Evolutionary conservation across 2,329 filamentous ascomycete genomes (phyloP).

Genomic region (Colletotrichum sp.): DNA sequence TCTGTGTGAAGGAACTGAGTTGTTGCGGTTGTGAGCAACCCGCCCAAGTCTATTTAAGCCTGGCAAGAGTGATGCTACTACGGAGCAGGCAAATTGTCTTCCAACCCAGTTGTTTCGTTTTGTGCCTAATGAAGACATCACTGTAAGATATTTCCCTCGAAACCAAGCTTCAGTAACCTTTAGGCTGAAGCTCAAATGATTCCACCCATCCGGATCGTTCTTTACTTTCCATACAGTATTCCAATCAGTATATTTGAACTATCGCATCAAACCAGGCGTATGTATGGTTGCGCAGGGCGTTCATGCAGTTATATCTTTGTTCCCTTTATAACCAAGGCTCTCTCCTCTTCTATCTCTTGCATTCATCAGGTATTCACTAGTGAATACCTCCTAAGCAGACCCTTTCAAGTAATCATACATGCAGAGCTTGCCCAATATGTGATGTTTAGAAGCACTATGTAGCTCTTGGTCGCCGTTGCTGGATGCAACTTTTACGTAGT

Average conservation of each 20-base stretch:
- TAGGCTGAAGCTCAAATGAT: background rate
- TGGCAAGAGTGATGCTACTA: background rate
- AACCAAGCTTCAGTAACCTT: background rate
- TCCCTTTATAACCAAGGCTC: rapidly evolving
- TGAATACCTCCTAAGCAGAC: rapidly evolving
- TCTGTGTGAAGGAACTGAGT: too few relatives aligned
- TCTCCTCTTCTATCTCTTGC: background rate
- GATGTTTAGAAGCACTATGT: rapidly evolving
- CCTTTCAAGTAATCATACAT: background rate
- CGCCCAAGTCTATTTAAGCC: background rate
- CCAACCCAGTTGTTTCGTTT: background rate
- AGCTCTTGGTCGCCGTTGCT: background rate
- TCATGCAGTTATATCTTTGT: background rate
- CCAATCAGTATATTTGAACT: rapidly evolving
- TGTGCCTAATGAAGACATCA: background rate
- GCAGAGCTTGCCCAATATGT: rapidly evolving
- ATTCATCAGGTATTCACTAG: rapidly evolving
- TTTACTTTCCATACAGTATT: background rate
- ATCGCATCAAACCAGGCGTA: background rate
- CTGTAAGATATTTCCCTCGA: background rate
- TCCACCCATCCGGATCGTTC: background rate
- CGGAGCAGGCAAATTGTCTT: background rate
- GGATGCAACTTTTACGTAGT: rapidly evolving
- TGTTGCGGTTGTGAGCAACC: background rate
- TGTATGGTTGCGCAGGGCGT: background rate